Evolutionary conservation across 2,329 filamentous ascomycete genomes (phyloP).

Genomic region (Triangularia verruculosa): DNA sequence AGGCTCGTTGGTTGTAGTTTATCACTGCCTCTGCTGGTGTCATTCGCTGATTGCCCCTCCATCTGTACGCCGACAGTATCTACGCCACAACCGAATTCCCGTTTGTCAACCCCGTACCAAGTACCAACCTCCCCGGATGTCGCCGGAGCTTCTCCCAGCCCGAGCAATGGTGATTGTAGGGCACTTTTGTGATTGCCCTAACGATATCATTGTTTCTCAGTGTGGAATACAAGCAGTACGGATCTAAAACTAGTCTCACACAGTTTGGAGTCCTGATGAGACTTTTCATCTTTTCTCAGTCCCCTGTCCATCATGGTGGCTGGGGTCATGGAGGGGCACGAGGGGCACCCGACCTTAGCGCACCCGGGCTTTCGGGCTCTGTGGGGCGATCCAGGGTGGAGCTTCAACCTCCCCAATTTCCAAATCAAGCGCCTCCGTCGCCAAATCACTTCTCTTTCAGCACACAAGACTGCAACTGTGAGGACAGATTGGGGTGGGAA

Average conservation of each 20-base stretch:
- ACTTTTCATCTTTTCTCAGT: not conserved
- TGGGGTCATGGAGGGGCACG: not conserved
- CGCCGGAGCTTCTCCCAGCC: not conserved
- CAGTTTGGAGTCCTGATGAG: not conserved
- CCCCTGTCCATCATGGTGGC: not conserved
- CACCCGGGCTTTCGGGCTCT: not conserved
- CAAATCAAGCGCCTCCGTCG: constrained; percentile 7
- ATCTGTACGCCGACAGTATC: not conserved
- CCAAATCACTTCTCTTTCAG: not conserved
- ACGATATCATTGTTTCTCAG: not conserved
- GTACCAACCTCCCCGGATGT: not conserved
- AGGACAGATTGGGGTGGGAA: too few species aligned
- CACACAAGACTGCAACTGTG: constrained; percentile 7
- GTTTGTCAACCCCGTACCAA: not conserved
- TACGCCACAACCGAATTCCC: not conserved
- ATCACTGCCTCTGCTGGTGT: not conserved
- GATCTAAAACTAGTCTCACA: not conserved
- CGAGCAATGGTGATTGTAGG: too few species aligned
- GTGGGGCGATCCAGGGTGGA: not conserved
- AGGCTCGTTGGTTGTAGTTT: too few species aligned
- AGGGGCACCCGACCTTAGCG: not conserved
- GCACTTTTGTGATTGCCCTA: too few species aligned
- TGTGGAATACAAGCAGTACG: not conserved
- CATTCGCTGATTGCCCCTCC: not conserved
- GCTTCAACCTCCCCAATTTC: constrained; percentile 22